Conservation (phyloP, 345 rosid species). For the Eucalyptus sp. region DNA sequence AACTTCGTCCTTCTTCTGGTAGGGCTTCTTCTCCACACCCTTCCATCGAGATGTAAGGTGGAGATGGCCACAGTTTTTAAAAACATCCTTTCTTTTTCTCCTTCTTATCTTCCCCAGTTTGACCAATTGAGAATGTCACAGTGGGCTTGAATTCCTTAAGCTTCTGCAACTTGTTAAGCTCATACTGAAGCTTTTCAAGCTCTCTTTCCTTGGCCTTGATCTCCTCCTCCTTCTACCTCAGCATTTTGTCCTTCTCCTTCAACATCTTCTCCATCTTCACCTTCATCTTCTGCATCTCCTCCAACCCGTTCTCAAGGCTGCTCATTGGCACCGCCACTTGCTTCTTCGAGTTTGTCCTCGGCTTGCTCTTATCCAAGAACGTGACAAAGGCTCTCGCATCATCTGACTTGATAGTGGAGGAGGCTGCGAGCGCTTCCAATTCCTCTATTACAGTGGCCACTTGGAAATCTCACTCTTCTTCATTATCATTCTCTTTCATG, state of each 20-base stretch:
- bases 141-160: conserved; percentile 73
- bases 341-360: conserved; percentile 8
- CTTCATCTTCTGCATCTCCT: conserved; percentile 17
- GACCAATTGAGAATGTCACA: conserved; percentile 43
- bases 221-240: conserved; percentile 38
- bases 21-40: conserved; percentile 3
- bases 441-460: background rate
- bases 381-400: background rate
- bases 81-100: conserved; percentile 42
- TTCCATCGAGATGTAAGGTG: conserved; percentile 76
- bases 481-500: background rate
- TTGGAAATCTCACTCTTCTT: background rate
- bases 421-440: background rate
- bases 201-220: conserved; percentile 56
- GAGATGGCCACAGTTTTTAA: conserved; percentile 61
- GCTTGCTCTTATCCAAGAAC: conserved; percentile 8
- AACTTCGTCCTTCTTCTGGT: background rate
- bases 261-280: conserved; percentile 61
- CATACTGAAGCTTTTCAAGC: conserved; percentile 31
- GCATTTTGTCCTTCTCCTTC: conserved; percentile 59
- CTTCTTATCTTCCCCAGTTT: conserved; percentile 46
- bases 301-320: conserved; percentile 52
- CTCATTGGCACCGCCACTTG: conserved; percentile 31
- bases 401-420: background rate
- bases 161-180: conserved; percentile 19